phyloP scores from a whole-genome alignment of 169 alveolate species.

The Babesia divergens region DNA sequence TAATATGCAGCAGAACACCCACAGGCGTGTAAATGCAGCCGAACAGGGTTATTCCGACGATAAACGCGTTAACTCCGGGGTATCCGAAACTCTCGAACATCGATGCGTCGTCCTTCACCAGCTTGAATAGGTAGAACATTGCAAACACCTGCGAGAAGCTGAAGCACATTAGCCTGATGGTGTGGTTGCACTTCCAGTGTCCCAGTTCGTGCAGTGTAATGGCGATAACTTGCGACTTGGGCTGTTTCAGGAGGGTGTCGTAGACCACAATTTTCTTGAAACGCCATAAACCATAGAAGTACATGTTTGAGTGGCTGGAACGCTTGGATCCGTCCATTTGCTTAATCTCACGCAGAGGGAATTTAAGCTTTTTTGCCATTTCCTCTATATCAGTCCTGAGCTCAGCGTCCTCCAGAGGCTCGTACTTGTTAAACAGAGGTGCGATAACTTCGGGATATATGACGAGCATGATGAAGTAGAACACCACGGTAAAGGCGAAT shows the following conservation, averaged over 20 bases:
- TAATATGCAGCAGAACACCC: slow-evolving; percentile 52
- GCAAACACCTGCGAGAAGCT: slow-evolving; percentile 66
- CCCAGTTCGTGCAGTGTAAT: slow-evolving; percentile 86
- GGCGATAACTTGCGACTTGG: slow-evolving; percentile 87
- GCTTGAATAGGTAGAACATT: slow-evolving; percentile 75
- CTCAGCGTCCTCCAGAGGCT: slow-evolving; percentile 85
- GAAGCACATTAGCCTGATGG: slow-evolving; percentile 3
- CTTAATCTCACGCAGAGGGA: slow-evolving; percentile 88
- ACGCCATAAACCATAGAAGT: slow-evolving; percentile 91
- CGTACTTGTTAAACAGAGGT: slow-evolving; percentile 91
- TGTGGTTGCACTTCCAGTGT: slow-evolving; percentile 67
- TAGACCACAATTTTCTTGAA: slow-evolving; percentile 89
- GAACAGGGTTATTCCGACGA: slow-evolving; percentile 31
- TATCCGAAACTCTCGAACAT: slow-evolving; percentile 85
- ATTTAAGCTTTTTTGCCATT: slow-evolving; percentile 73
- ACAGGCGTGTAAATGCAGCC: slow-evolving; percentile 18
- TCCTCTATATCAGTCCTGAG: slow-evolving; percentile 80
- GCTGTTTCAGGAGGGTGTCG: slow-evolving; percentile 87
- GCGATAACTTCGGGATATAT: slow-evolving; percentile 87
- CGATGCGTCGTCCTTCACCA: slow-evolving; percentile 68
- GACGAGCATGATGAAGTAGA: slow-evolving; percentile 78
- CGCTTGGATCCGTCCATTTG: slow-evolving; percentile 90
- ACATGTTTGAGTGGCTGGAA: slow-evolving; percentile 93
- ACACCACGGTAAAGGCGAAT: slow-evolving; percentile 74
- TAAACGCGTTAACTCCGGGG: slow-evolving; percentile 5